Base-by-base conservation (phyloP, 2,329 filamentous ascomycete species). In the Pestalotiopsis fici region DNA sequence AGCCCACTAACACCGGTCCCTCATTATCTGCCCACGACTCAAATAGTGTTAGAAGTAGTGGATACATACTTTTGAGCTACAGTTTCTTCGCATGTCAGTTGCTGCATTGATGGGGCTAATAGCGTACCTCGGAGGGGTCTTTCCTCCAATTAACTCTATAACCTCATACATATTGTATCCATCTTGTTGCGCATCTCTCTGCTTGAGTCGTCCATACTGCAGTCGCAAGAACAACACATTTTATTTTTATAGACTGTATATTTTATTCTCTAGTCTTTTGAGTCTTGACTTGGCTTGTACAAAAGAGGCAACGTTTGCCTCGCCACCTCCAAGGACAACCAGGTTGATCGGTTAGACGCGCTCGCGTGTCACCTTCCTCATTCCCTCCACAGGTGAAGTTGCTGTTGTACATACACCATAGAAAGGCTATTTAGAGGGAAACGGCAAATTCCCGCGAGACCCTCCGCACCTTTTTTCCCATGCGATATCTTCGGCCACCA, bases 401-500 rank as follows among this genome's bases (percentile, higher is more conserved):
- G 28, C n/a, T 31, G 27, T 28, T 37, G 25, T 60, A 35, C 57
- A 31, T 60, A 35, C 57, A 31, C 28, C 57, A 37, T 12, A 11
- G 28, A 59, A 37, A 21, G 57, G 57, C 31, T 35, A 59, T 31
- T 31, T 31, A n/a, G 7, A 50, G 43, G 37, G 60, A 63, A 50
- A 25, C 39, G 28, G 61, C 43, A 25, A 54, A 35, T 25, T n/a
- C 25, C 13, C 15, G 15, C 47, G 47, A 55, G 23, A 31, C 21
- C 47, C 28, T 64, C n/a, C n/a, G 27, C n/a, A 31, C 27, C 28
- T 35, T 61, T 39, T 50, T 60, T 39, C 56, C 39, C 56, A 66
- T 66, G 64, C 55, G 56, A 66, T 31, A 37, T 23, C 64, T 66
- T 61, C 64, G 64, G 64, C 64, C 64, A 60, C 56, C 61, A 37